A percentile compares a stretch with the other conserved stretches of the same genome.
These are phyloP conservation scores for Neurospora sp. DNA, from an alignment of 495 filamentous ascomycete species.

Conservation along the genomic window DNA sequence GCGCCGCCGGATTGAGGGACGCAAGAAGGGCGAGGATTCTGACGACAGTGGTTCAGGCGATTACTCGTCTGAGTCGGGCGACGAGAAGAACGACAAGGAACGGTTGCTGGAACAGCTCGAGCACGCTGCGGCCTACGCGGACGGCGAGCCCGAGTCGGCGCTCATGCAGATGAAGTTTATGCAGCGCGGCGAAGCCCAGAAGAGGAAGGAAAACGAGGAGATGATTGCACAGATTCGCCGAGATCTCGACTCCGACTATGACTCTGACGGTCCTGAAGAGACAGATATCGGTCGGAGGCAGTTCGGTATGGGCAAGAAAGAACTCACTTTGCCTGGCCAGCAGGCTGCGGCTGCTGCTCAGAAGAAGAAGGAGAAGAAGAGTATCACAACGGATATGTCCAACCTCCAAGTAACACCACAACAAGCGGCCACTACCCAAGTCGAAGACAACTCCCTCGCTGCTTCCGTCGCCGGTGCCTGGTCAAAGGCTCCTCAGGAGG, in stretches of 20 bases:
- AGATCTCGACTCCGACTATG: conserved; percentile 50
- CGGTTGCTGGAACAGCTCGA: conserved; percentile 52
- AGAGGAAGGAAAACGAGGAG: conserved; percentile 70
- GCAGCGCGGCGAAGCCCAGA: conserved; percentile 71
- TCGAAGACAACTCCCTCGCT: not conserved
- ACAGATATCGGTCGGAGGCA: conserved; percentile 55
- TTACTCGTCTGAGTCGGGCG: conserved; percentile 40
- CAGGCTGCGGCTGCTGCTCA: conserved; percentile 4
- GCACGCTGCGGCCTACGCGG: conserved; percentile 27
- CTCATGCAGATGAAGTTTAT: conserved; percentile 82
- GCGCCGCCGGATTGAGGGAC: conserved; percentile 73
- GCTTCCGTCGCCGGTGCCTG: conserved; percentile 4
- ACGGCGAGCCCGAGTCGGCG: conserved; percentile 28
- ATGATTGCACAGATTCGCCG: conserved; percentile 63
- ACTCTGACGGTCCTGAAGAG: conserved; percentile 47
- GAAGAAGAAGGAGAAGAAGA: conserved; percentile 1
- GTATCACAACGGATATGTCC: not conserved
- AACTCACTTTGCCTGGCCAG: conserved; percentile 2
- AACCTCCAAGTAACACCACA: not conserved
- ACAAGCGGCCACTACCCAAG: not conserved
- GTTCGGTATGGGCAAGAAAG: conserved; percentile 43
- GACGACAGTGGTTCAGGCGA: conserved; percentile 43
- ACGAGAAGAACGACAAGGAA: conserved; percentile 38
- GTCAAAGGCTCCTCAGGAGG: conserved; percentile 5
- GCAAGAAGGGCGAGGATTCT: conserved; percentile 42